Evolutionary conservation across 1,284 basidiomycete species (phyloP), one percentile per base, ranked within the genome.

Genomic region (Pyrrhoderma lamaoense): DNA sequence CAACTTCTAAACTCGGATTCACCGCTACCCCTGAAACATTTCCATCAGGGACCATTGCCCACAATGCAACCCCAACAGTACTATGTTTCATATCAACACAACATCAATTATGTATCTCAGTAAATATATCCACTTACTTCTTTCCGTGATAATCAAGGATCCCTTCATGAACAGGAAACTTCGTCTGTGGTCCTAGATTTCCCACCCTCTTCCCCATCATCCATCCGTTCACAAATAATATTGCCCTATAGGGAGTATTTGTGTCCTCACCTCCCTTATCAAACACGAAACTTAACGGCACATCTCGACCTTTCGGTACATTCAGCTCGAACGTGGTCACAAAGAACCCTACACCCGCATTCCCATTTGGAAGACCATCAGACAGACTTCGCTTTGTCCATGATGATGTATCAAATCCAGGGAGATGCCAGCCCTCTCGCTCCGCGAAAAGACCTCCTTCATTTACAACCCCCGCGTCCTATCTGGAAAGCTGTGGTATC

Each of bases 161-260:
- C 2, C 87, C 87, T 62, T 85, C 71, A 43, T 80, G 87, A 2
- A 89, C 85, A 0, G 85, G 84, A 73, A 89, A 89, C 61, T 80
- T 84, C 37, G 74, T 69, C 62, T 89, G 86, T 11, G 87, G 87
- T 85, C 85, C 84, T 2, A 86, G 72, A 61, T 87, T 85, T 18
- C 67, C 80, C 18, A 85, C 75, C 19, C 82, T 67, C 64, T 88
- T 89, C 5, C 88, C 87, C 77, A 86, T 87, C 73, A 83, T 80
- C 88, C 88, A 90, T n/a, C 87, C 87, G 59, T 90, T 90, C 22
- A 90, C 82, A 54, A 84, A 90, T 47, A 90, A 56, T 40, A 79
- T 68, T 1, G 82, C 83, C 22, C 88, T 74, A 59, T 88, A 90
- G n/a, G 82, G 72, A 54, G 81, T 72, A 2, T 69, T 71, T 1